phyloP scores from a whole-genome alignment of 2,329 filamentous ascomycete genomes.

The Colletotrichum tanaceti region DNA sequence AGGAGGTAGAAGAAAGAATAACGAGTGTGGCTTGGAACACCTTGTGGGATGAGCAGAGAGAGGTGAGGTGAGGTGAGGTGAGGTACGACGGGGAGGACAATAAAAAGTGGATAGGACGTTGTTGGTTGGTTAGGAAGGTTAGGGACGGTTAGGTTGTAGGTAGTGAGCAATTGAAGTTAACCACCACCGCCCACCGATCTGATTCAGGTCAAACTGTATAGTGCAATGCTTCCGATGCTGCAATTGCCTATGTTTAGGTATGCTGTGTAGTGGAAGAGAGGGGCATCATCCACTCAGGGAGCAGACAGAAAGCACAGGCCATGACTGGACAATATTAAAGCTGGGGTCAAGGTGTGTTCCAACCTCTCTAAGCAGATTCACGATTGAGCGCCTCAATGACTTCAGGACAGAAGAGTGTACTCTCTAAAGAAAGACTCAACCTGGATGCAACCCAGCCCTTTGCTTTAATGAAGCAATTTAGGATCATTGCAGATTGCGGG shows the following conservation, averaged over 20 bases:
- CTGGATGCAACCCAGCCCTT: no score
- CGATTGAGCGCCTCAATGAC: background rate
- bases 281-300: background rate
- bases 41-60: slow-evolving; percentile 17
- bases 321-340: no score
- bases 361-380: background rate
- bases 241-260: background rate
- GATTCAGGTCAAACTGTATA: slow-evolving; percentile 11
- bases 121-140: slow-evolving; percentile 18
- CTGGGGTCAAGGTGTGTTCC: background rate
- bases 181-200: slow-evolving; percentile 10
- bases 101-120: slow-evolving; percentile 30
- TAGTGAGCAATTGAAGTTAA: slow-evolving; percentile 12
- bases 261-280: background rate
- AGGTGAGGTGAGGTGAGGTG: slow-evolving; percentile 22
- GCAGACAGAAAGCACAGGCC: no score
- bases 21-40: slow-evolving; percentile 18
- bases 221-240: slow-evolving; percentile 8
- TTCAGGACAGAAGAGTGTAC: no score
- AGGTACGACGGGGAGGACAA: slow-evolving; percentile 22
- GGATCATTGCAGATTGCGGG: no score
- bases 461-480: background rate
- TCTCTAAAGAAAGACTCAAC: background rate
- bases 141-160: slow-evolving; percentile 1
- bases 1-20: slow-evolving; percentile 4